These are phyloP conservation scores for Rhinocladiella similis DNA, from an alignment of 2,329 filamentous ascomycete species.

Conservation along the genomic window DNA sequence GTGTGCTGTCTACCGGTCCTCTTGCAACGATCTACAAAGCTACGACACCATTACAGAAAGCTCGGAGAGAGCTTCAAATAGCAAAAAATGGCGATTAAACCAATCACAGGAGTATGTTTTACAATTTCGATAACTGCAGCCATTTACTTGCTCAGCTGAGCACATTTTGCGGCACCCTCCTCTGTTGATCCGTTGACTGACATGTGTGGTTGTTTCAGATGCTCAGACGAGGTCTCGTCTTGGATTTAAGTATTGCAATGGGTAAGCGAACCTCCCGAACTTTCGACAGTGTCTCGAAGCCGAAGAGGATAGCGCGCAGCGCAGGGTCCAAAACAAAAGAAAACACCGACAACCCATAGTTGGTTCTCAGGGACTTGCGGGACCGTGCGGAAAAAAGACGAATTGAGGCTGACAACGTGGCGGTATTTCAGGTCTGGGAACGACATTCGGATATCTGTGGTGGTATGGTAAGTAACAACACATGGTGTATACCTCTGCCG, in stretches of 20 bases:
- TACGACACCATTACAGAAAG: too few species aligned
- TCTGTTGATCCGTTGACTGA: conserved; percentile 16
- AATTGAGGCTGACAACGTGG: conserved; percentile 4
- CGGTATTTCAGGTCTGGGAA: conserved; percentile 56
- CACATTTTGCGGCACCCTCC: conserved; percentile 20
- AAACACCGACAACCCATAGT: too few species aligned
- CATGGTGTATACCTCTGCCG: not conserved
- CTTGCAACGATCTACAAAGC: too few species aligned
- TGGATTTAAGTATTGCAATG: conserved; percentile 66
- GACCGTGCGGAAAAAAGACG: not conserved
- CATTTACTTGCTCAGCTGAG: conserved; percentile 2
- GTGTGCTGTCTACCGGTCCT: too few species aligned
- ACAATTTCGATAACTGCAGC: not conserved
- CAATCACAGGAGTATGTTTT: conserved; percentile 49
- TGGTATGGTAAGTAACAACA: conserved; percentile 60
- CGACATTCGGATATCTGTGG: conserved; percentile 64
- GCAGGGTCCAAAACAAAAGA: too few species aligned
- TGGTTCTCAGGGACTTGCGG: not conserved
- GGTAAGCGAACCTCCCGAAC: conserved; percentile 49
- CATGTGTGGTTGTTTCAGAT: conserved; percentile 46
- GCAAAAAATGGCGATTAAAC: conserved; percentile 45
- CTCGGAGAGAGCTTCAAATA: not conserved
- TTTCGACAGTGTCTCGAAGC: not conserved
- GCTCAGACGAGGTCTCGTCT: conserved; percentile 65
- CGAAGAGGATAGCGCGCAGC: not conserved